phyloP scores from a whole-genome alignment of 257 asterid species.

The Lycium barbarum region DNA sequence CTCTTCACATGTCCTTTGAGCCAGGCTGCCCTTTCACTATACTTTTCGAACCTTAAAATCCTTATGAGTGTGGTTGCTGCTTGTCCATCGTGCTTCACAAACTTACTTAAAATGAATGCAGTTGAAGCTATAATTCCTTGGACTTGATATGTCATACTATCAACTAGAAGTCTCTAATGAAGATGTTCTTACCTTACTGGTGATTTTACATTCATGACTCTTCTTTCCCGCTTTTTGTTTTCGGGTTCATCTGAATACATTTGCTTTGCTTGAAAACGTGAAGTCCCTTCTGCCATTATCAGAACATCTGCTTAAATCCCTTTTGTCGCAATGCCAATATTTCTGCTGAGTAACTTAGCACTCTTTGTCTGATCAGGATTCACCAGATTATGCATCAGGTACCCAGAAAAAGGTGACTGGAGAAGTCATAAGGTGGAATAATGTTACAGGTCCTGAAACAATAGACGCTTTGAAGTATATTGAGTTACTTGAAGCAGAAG shows the following conservation, averaged over 20 bases:
- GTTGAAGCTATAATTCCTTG: constrained; percentile 1
- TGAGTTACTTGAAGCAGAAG: constrained; percentile 94
- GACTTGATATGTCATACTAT: not conserved
- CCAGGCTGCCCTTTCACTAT: not conserved
- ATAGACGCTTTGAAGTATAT: constrained; percentile 95
- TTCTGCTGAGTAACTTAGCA: constrained; percentile 31
- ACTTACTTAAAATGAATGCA: not conserved
- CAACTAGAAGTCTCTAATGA: not conserved
- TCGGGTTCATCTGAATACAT: not conserved
- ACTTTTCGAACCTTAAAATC: not conserved
- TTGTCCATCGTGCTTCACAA: not conserved
- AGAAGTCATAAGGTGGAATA: constrained; percentile 96
- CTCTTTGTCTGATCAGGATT: constrained; percentile 61
- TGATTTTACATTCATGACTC: not conserved
- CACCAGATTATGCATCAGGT: constrained; percentile 90
- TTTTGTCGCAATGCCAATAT: not conserved
- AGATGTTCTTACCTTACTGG: not conserved
- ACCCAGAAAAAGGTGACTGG: constrained; percentile 93
- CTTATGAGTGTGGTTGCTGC: not conserved
- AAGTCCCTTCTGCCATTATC: not conserved
- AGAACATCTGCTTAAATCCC: not conserved
- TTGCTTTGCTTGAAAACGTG: constrained; percentile 1
- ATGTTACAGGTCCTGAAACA: constrained; percentile 83
- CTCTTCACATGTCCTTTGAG: not conserved
- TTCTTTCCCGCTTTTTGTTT: not conserved